Percentiles rank a stretch among this genome's conserved stretches.
These are phyloP conservation scores for Dothidotthia symphoricarpi DNA, from an alignment of 2,329 filamentous ascomycete genomes.

Conservation along the genomic window DNA sequence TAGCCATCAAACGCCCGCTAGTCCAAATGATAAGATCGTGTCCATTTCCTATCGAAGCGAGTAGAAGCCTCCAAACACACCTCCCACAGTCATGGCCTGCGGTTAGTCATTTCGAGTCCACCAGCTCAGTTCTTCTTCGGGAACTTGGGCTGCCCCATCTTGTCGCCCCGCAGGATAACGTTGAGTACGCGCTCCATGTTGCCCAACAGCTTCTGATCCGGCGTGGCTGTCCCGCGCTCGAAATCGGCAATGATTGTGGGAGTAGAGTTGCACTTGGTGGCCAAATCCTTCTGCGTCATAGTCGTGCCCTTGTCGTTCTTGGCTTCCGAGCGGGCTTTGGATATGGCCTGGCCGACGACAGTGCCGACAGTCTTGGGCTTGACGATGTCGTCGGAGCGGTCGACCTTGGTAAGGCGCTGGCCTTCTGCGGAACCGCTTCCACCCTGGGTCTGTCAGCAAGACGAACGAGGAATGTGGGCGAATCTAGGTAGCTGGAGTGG, in stretches of 20 bases:
- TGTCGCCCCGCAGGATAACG: constrained; percentile 78
- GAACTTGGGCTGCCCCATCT: constrained; percentile 83
- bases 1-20: constrained; percentile 33
- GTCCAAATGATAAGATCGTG: constrained; percentile 19
- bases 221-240: constrained; percentile 74
- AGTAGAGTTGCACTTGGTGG: constrained; percentile 86
- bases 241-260: constrained; percentile 77
- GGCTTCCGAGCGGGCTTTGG: constrained; percentile 72
- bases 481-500: background rate
- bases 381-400: constrained; percentile 94
- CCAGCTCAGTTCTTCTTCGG: constrained; percentile 61
- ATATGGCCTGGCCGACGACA: constrained; percentile 79
- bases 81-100: too few relatives aligned
- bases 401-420: constrained; percentile 95
- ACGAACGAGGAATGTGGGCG: background rate
- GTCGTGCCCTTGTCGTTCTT: constrained; percentile 69
- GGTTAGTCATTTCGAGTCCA: background rate
- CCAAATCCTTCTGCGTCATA: constrained; percentile 88
- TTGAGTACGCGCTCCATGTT: constrained; percentile 83
- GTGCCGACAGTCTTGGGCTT: constrained; percentile 85
- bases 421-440: constrained; percentile 61
- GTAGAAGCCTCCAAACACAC: too few relatives aligned
- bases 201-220: constrained; percentile 78
- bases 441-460: constrained; percentile 18
- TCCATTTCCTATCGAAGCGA: background rate